A percentile compares a stretch with the other conserved stretches of the same genome.
phyloP scores from a whole-genome alignment of 2,329 filamentous ascomycete genomes.

The Colletotrichum orchidophilum region DNA sequence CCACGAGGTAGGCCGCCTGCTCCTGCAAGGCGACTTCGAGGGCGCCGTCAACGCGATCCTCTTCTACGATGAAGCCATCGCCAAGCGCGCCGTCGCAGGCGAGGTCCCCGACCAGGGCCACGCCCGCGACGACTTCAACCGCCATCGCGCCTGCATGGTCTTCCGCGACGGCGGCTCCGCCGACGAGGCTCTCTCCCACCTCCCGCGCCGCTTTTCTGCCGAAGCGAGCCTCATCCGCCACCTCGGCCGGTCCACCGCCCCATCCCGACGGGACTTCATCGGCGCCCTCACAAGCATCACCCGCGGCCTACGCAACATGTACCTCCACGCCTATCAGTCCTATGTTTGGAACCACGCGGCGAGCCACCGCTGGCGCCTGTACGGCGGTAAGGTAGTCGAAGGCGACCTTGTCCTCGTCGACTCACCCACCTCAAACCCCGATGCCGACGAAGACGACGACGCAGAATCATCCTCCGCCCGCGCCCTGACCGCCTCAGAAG shows the following conservation, averaged over 20 bases:
- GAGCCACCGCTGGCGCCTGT: conserved; percentile 80
- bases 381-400: conserved; percentile 78
- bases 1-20: conserved; percentile 83
- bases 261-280: conserved; percentile 73
- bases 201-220: conserved; percentile 85
- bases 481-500: conserved; percentile 80
- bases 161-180: conserved; percentile 71
- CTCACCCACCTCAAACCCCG: conserved; percentile 44
- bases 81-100: conserved; percentile 52
- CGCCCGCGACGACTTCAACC: conserved; percentile 78
- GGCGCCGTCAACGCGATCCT: conserved; percentile 83
- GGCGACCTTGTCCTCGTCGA: conserved; percentile 82
- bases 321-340: conserved; percentile 96
- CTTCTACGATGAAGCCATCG: conserved; percentile 72
- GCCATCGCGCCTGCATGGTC: conserved; percentile 80
- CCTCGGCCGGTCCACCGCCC: conserved; percentile 57
- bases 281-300: conserved; percentile 85
- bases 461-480: conserved; percentile 69
- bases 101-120: conserved; percentile 56
- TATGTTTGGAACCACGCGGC: conserved; percentile 91
- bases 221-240: conserved; percentile 84
- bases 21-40: conserved; percentile 83
- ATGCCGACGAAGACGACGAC: conserved; percentile 66
- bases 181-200: conserved; percentile 68
- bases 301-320: conserved; percentile 88